A percentile compares a stretch with the other conserved stretches of the same genome.
Evolutionary conservation across 2,329 filamentous ascomycete species (phyloP).

Genomic region (Calcarisporium arbuscula): DNA sequence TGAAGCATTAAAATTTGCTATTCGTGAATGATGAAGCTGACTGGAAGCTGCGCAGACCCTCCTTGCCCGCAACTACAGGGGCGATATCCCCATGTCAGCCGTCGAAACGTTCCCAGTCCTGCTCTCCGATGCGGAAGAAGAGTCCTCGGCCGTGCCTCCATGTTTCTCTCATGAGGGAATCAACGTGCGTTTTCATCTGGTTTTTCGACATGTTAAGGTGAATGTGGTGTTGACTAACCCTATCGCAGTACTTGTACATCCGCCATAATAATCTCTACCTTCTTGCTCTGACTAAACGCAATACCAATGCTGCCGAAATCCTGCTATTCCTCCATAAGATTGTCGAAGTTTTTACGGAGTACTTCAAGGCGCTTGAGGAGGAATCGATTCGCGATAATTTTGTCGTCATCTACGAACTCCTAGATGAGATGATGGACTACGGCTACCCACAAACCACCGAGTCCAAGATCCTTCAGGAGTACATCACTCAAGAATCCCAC

Average conservation of each 20-base stretch:
- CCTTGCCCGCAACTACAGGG: constrained; percentile 94
- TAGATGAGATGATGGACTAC: constrained; percentile 99
- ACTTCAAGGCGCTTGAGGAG: constrained; percentile 98
- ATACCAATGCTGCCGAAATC: constrained; percentile 98
- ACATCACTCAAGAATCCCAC: constrained; percentile 98
- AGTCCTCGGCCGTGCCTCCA: constrained; percentile 92
- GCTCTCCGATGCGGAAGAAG: constrained; percentile 96
- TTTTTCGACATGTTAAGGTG: constrained; percentile 6
- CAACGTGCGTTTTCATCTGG: constrained; percentile 59
- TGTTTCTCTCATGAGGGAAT: constrained; percentile 99
- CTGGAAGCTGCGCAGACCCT: constrained; percentile 75
- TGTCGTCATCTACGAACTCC: constrained; percentile 95
- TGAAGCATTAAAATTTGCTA: background rate
- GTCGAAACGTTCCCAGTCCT: constrained; percentile 97
- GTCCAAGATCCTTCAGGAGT: constrained; percentile 96
- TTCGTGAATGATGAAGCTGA: constrained; percentile 11
- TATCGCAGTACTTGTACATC: constrained; percentile 86
- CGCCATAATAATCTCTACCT: constrained; percentile 99
- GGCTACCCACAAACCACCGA: constrained; percentile 98
- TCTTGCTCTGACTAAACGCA: constrained; percentile 94
- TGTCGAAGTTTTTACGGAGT: constrained; percentile 98
- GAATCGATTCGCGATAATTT: constrained; percentile 99
- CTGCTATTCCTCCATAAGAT: constrained; percentile 96
- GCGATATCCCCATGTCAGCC: constrained; percentile 97
- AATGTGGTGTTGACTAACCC: constrained; percentile 10